Conservation (phyloP, 1,139 yeast genomes). For the Yamadazyma atmosphaerica region DNA sequence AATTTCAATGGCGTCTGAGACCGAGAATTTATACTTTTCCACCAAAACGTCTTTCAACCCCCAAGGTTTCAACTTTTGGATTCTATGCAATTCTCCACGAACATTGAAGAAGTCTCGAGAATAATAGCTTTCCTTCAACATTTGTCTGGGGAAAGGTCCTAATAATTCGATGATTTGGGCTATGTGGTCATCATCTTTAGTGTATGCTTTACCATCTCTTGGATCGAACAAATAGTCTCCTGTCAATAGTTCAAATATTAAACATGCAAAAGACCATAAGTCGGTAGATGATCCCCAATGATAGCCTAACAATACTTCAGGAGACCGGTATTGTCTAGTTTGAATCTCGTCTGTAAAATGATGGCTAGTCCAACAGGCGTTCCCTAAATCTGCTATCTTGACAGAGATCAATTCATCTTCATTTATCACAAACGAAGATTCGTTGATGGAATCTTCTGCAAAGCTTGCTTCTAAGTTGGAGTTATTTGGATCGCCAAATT, state of each 20-base stretch:
- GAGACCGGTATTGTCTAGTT: slow-evolving; percentile 50
- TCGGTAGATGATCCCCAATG: slow-evolving; percentile 54
- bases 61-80: slow-evolving; percentile 53
- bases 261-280: slow-evolving; percentile 50
- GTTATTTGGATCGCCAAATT: slow-evolving; percentile 7
- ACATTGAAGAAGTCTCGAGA: slow-evolving; percentile 48
- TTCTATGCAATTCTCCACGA: slow-evolving; percentile 58
- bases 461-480: slow-evolving; percentile 20
- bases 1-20: slow-evolving; percentile 54
- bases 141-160: slow-evolving; percentile 44
- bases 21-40: slow-evolving; percentile 63
- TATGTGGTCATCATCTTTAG: slow-evolving; percentile 51
- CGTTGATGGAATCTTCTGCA: slow-evolving; percentile 13
- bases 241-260: slow-evolving; percentile 46
- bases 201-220: slow-evolving; percentile 45
- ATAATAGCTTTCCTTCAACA: slow-evolving; percentile 45
- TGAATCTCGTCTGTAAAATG: slow-evolving; percentile 54
- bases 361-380: slow-evolving; percentile 51
- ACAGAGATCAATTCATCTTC: slow-evolving; percentile 50
- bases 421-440: slow-evolving; percentile 28
- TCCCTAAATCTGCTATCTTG: slow-evolving; percentile 52
- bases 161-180: slow-evolving; percentile 50
- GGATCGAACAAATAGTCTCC: slow-evolving; percentile 53
- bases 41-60: slow-evolving; percentile 46
- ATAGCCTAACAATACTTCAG: slow-evolving; percentile 48